Conservation (phyloP, 2,329 filamentous ascomycete species). For the Sphaerulina vaccinii region DNA sequence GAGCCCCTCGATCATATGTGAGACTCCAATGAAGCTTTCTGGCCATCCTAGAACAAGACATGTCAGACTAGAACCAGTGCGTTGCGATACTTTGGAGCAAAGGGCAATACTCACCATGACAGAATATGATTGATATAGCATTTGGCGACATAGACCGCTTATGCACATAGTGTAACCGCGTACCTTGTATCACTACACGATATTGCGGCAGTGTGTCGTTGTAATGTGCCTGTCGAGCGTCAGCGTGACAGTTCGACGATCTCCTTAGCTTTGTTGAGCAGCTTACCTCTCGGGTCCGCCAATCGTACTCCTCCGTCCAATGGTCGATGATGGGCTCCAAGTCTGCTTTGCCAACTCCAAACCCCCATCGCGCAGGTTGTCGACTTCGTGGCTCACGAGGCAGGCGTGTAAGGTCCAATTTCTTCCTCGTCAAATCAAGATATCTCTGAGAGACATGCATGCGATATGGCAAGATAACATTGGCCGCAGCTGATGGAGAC, state of each 20-base stretch:
- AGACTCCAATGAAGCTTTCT: conserved; percentile 61
- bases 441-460: conserved; percentile 61
- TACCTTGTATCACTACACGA: conserved; percentile 53
- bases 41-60: conserved; percentile 48
- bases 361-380: conserved; percentile 36
- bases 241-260: neutral
- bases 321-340: conserved; percentile 59
- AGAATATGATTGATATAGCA: conserved; percentile 62
- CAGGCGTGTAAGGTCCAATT: conserved; percentile 64
- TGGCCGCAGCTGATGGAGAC: conserved; percentile 13
- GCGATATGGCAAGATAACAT: conserved; percentile 28
- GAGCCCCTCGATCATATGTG: conserved; percentile 56
- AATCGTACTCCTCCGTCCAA: conserved; percentile 66
- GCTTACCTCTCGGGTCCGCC: conserved; percentile 57
- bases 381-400: conserved; percentile 54
- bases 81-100: neutral
- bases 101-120: conserved; percentile 50
- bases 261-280: neutral
- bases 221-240: conserved; percentile 40
- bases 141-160: conserved; percentile 52
- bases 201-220: conserved; percentile 64
- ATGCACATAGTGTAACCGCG: conserved; percentile 65
- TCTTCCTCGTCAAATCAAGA: conserved; percentile 64
- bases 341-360: conserved; percentile 57
- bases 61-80: neutral